phyloP scores from a whole-genome alignment of 2,329 filamentous ascomycete species.

The Ascochyta fabae region DNA sequence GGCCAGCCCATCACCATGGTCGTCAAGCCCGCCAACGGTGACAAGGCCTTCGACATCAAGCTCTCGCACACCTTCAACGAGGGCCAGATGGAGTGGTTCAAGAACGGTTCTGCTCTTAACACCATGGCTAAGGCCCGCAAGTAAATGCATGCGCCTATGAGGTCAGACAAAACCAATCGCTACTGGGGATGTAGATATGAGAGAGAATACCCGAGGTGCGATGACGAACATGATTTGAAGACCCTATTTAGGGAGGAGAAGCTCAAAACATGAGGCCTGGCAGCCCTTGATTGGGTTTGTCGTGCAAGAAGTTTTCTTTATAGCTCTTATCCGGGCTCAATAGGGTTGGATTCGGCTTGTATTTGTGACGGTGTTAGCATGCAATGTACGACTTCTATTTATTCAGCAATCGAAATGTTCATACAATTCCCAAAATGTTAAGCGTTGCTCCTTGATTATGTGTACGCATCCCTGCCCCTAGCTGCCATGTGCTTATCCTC shows the following conservation, averaged over 20 bases:
- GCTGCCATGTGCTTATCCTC: background rate
- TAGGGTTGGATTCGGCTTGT: conserved; percentile 44
- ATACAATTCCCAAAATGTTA: background rate
- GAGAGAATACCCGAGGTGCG: conserved; percentile 32
- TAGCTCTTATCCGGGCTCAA: conserved; percentile 35
- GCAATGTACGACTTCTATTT: conserved; percentile 44
- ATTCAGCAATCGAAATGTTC: conserved; percentile 18
- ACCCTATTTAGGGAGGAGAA: conserved; percentile 27
- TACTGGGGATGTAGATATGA: conserved; percentile 45
- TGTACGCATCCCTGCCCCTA: background rate
- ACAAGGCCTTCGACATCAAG: conserved; percentile 76
- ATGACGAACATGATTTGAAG: conserved; percentile 25
- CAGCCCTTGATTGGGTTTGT: conserved; percentile 23
- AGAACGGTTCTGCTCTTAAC: conserved; percentile 96
- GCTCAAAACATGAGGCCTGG: conserved; percentile 27
- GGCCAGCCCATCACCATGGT: conserved; percentile 91
- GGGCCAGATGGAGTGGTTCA: conserved; percentile 98
- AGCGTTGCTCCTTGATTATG: background rate
- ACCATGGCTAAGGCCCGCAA: conserved; percentile 84
- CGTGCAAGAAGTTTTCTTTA: conserved; percentile 36
- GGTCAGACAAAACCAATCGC: conserved; percentile 21
- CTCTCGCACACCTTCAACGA: conserved; percentile 98
- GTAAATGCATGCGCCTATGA: conserved; percentile 21
- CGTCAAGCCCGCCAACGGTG: conserved; percentile 88
- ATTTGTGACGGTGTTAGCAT: conserved; percentile 49